These are phyloP conservation scores for Xylariaceae sp. DNA, from an alignment of 2,329 filamentous ascomycete species.

Conservation along the genomic window DNA sequence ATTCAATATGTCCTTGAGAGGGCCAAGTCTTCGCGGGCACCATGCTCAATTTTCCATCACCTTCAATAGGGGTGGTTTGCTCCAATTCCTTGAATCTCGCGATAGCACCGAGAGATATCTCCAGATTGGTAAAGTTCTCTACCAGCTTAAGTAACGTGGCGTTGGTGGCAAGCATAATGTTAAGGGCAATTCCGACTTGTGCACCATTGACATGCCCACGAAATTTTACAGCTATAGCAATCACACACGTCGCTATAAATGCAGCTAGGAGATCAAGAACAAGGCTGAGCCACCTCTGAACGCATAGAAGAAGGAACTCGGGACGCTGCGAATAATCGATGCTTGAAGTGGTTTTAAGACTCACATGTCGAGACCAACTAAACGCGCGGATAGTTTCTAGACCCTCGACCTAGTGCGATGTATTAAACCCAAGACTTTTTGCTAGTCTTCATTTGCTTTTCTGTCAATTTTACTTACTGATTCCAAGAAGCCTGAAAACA, in stretches of 20 bases:
- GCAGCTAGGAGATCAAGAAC: slow-evolving; percentile 49
- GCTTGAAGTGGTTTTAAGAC: slow-evolving; percentile 18
- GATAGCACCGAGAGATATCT: slow-evolving; percentile 36
- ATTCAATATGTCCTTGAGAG: slow-evolving; percentile 21
- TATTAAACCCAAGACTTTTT: no score
- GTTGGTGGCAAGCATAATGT: slow-evolving; percentile 34
- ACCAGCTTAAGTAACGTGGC: slow-evolving; percentile 33
- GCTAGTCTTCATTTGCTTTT: neutral
- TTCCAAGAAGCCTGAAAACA: slow-evolving; percentile 26
- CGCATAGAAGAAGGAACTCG: slow-evolving; percentile 45
- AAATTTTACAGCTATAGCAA: slow-evolving; percentile 26
- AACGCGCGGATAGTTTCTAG: slow-evolving; percentile 46
- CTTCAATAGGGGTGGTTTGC: slow-evolving; percentile 20
- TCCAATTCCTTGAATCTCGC: slow-evolving; percentile 31
- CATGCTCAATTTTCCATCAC: neutral
- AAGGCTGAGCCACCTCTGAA: slow-evolving; percentile 51
- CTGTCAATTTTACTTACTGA: slow-evolving; percentile 25
- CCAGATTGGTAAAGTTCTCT: slow-evolving; percentile 32
- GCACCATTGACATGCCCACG: slow-evolving; percentile 23
- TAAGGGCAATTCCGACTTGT: slow-evolving; percentile 34
- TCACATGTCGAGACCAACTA: slow-evolving; percentile 36
- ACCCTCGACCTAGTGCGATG: slow-evolving; percentile 30
- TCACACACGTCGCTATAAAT: slow-evolving; percentile 37
- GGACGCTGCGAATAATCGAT: slow-evolving; percentile 46
- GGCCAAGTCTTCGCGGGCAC: slow-evolving; percentile 28